These are phyloP conservation scores for Acanthamoeba royreba DNA, from an alignment of 208 protist species.

Conservation along the genomic window DNA sequence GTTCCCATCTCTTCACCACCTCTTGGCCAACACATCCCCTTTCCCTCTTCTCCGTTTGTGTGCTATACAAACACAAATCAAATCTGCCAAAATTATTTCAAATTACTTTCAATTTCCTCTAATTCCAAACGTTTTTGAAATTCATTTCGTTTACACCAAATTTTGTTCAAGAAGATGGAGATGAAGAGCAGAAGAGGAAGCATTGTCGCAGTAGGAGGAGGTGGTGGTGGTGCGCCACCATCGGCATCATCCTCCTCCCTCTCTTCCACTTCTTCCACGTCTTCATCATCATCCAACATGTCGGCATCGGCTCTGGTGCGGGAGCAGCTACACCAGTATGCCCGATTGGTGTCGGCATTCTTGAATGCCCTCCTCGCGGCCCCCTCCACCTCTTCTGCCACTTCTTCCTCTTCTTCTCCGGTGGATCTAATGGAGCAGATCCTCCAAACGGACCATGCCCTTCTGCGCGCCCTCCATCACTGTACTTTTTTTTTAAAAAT, in stretches of 20 bases:
- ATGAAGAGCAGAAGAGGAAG: neutral
- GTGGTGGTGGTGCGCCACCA: no score
- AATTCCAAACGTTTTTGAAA: neutral
- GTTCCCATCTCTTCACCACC: neutral
- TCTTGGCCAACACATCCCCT: neutral
- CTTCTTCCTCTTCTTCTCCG: neutral
- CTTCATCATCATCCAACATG: neutral
- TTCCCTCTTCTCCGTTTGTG: neutral
- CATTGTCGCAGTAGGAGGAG: no score
- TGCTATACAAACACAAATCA: neutral
- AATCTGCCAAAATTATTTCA: neutral
- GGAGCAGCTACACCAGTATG: neutral
- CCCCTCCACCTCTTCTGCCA: neutral
- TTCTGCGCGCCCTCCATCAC: neutral
- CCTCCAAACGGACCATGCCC: neutral
- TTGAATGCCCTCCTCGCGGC: neutral
- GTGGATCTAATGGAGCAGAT: neutral
- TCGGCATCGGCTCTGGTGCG: neutral
- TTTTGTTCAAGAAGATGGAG: neutral
- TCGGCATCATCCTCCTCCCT: no score
- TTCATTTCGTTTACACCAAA: neutral
- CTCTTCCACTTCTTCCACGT: no score
- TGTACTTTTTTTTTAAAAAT: neutral
- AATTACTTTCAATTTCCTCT: neutral
- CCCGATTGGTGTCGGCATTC: neutral